phyloP scores from a whole-genome alignment of 345 rosid species.

The Zanthoxylum bungeanum region DNA sequence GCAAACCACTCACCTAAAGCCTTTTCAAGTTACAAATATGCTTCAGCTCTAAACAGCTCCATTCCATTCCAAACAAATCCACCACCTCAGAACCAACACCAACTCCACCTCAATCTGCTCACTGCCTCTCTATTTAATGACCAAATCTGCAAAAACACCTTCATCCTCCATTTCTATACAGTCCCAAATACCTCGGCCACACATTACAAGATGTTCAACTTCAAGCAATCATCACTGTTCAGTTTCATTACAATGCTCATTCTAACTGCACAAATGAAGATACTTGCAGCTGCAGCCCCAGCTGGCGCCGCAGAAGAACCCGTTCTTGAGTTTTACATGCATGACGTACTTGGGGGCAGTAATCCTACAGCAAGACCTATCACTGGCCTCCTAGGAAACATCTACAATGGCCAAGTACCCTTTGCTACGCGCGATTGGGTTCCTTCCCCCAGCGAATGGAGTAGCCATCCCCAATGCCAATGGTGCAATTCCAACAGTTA shows the following conservation, averaged over 20 bases:
- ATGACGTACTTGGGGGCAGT: slow-evolving; percentile 87
- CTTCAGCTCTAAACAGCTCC: no score
- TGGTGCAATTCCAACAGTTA: slow-evolving; percentile 83
- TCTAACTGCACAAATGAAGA: slow-evolving; percentile 14
- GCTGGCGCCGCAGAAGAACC: slow-evolving; percentile 50
- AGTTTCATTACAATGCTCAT: slow-evolving; percentile 27
- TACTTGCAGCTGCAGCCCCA: slow-evolving; percentile 34
- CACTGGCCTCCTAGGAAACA: slow-evolving; percentile 88
- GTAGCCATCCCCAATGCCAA: slow-evolving; percentile 85
- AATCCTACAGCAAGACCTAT: slow-evolving; percentile 86
- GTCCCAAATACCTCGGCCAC: background rate
- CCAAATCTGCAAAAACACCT: slow-evolving; percentile 10
- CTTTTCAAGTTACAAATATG: no score
- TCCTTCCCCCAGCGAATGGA: slow-evolving; percentile 59
- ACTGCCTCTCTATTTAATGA: slow-evolving; percentile 41
- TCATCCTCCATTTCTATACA: slow-evolving; percentile 2
- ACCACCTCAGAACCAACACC: slow-evolving; percentile 32
- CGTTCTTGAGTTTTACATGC: slow-evolving; percentile 76
- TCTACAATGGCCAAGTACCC: slow-evolving; percentile 93
- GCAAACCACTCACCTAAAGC: no score
- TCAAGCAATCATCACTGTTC: slow-evolving; percentile 30
- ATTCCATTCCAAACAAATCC: slow-evolving; percentile 59
- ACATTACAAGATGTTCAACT: slow-evolving; percentile 40
- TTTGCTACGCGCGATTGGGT: slow-evolving; percentile 81
- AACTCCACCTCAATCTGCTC: slow-evolving; percentile 32